Evolutionary conservation across 2,329 filamentous ascomycete species (phyloP), one percentile per base, ranked within the genome.

Genomic region (Talaromyces marneffei): DNA sequence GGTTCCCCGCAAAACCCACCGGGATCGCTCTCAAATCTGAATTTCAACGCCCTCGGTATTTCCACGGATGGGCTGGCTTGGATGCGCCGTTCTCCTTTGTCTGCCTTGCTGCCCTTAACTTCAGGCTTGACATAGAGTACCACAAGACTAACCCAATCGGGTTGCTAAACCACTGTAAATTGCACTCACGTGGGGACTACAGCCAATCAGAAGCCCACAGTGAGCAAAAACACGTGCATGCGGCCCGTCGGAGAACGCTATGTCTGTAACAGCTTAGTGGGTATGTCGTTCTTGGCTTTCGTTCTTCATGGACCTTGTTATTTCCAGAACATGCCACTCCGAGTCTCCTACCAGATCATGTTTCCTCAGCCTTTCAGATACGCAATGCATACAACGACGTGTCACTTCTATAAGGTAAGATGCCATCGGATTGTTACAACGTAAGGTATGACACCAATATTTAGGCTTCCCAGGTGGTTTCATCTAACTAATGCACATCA

Each of bases 1-100:
- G 23, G 23, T 27, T 55, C 52, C 52, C 52, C 52, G 52, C 52
- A 55, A 55, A 55, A 55, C 33, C 33, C 52, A 55, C 52, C 9
- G 52, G 31, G 44, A 48, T 42, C 39, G 10, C 16, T 42, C 39
- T 10, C n/a, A n/a, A n/a, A n/a, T n/a, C n/a, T 20, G 40, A 44
- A 35, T 12, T 27, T 35, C 29, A 52, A 29, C 48, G n/a, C 29
- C 23, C 5, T 35, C 48, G 29, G 48, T 52, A 52, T 52, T 52
- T 52, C 46, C 46, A 52, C 46, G 46, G 46, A 52, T 23, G 27
- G 40, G 25, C 18, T 42, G 40, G 14, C 16, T n/a, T n/a, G n/a
- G n/a, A n/a, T n/a, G n/a, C n/a, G n/a, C n/a, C n/a, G n/a, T n/a
- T n/a, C 8, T 35, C 14, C 33, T 33, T 35, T 31, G 27, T 55